These are phyloP conservation scores for Talaromyces sp. DNA, from an alignment of 2,329 filamentous ascomycete genomes.

Conservation along the genomic window DNA sequence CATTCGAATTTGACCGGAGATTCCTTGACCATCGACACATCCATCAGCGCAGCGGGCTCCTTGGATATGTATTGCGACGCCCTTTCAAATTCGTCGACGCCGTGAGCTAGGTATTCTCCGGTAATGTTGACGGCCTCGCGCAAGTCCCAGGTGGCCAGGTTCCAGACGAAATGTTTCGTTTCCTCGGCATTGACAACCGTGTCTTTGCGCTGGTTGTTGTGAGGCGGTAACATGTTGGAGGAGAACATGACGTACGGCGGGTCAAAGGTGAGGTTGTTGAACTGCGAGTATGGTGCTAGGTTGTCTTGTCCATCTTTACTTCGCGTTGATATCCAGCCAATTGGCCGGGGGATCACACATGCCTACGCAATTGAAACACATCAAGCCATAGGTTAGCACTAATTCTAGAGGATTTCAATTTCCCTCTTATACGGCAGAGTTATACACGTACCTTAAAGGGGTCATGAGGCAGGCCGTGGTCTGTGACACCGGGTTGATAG, in stretches of 20 bases:
- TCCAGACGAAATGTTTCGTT: slow-evolving; percentile 59
- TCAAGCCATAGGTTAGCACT: neutral
- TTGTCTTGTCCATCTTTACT: slow-evolving; percentile 50
- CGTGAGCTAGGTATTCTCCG: slow-evolving; percentile 43
- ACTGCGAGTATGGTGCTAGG: slow-evolving; percentile 60
- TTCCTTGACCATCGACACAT: slow-evolving; percentile 51
- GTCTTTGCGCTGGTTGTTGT: slow-evolving; percentile 49
- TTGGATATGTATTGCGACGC: slow-evolving; percentile 49
- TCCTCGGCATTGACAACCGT: slow-evolving; percentile 56
- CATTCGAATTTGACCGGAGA: slow-evolving; percentile 61
- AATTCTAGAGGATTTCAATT: neutral
- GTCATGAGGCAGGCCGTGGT: slow-evolving; percentile 52
- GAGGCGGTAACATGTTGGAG: slow-evolving; percentile 52
- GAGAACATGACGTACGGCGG: slow-evolving; percentile 63
- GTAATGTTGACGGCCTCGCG: slow-evolving; percentile 56
- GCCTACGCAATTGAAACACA: slow-evolving; percentile 42
- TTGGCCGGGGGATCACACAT: slow-evolving; percentile 56
- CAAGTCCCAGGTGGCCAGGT: slow-evolving; percentile 56
- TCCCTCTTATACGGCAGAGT: neutral
- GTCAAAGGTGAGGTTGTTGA: slow-evolving; percentile 63
- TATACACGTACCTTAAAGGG: slow-evolving; percentile 51
- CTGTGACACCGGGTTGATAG: slow-evolving; percentile 53
- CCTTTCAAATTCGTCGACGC: slow-evolving; percentile 55
- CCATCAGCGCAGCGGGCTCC: slow-evolving; percentile 38
- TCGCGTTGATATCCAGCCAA: slow-evolving; percentile 61